Evolutionary conservation across 495 filamentous ascomycete genomes (phyloP).

Genomic region (Penicillium crystallinum): DNA sequence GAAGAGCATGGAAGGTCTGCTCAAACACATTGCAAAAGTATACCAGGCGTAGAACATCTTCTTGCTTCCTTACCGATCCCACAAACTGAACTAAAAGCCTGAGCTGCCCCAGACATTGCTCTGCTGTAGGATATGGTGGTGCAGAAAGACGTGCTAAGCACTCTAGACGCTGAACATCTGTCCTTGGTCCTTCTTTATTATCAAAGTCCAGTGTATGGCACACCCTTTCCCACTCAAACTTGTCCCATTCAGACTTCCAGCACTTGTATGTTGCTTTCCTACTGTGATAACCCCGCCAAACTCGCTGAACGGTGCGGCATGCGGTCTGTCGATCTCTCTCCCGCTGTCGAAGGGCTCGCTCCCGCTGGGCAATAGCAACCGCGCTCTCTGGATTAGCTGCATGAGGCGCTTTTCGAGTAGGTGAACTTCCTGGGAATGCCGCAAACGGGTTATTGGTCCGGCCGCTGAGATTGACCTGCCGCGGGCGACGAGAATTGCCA

Average conservation of each 20-base stretch:
- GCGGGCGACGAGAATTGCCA: slow-evolving; percentile 74
- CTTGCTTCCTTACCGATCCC: slow-evolving; percentile 26
- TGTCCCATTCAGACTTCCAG: slow-evolving; percentile 69
- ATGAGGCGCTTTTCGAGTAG: slow-evolving; percentile 34
- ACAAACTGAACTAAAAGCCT: slow-evolving; percentile 48
- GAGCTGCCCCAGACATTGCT: slow-evolving; percentile 44
- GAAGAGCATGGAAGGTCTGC: slow-evolving; percentile 32
- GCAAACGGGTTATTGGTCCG: slow-evolving; percentile 74
- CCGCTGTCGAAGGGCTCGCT: slow-evolving; percentile 71
- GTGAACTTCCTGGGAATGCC: slow-evolving; percentile 33
- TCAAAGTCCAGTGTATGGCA: slow-evolving; percentile 11
- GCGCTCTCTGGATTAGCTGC: slow-evolving; percentile 64
- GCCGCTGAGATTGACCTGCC: slow-evolving; percentile 92
- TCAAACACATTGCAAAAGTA: slow-evolving; percentile 43
- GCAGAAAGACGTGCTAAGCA: slow-evolving; percentile 14
- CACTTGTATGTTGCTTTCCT: slow-evolving; percentile 50
- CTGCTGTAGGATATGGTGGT: slow-evolving; percentile 44
- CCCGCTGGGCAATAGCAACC: slow-evolving; percentile 78
- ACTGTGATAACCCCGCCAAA: slow-evolving; percentile 75
- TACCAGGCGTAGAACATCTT: slow-evolving; percentile 39
- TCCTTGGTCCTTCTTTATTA: background rate
- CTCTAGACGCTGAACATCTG: slow-evolving; percentile 10
- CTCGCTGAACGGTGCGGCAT: slow-evolving; percentile 65
- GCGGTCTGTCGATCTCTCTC: slow-evolving; percentile 77
- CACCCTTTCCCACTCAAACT: slow-evolving; percentile 27